These are phyloP conservation scores for Dioszegia hungarica DNA, from an alignment of 768 basidiomycete genomes.

Conservation along the genomic window DNA sequence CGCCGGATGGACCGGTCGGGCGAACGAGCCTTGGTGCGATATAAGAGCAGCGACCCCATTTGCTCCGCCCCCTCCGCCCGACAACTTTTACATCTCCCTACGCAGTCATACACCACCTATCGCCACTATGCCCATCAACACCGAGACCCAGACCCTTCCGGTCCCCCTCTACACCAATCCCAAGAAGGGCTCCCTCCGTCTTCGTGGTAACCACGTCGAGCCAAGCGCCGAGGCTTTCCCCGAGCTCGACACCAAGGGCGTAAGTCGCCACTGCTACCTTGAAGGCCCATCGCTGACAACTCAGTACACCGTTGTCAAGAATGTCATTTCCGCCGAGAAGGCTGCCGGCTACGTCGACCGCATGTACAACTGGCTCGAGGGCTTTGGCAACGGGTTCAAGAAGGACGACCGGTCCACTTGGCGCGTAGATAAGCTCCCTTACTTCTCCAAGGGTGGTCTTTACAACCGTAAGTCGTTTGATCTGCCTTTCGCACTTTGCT, in stretches of 20 bases:
- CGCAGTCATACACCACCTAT: not conserved
- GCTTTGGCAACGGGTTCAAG: slow-evolving; percentile 47
- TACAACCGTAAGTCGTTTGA: slow-evolving; percentile 3
- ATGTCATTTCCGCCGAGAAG: slow-evolving; percentile 28
- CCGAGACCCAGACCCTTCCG: slow-evolving; percentile 2
- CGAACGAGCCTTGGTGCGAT: no score
- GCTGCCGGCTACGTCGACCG: slow-evolving; percentile 35
- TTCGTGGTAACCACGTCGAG: slow-evolving; percentile 10
- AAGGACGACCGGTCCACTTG: slow-evolving; percentile 45
- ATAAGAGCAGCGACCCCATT: not conserved
- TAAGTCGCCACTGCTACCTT: slow-evolving; percentile 13
- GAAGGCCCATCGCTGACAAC: not conserved
- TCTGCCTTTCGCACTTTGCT: not conserved
- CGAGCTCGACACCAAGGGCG: slow-evolving; percentile 31
- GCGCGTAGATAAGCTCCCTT: slow-evolving; percentile 40
- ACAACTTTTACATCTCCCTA: not conserved
- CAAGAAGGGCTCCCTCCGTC: slow-evolving; percentile 3
- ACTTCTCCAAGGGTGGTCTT: slow-evolving; percentile 18
- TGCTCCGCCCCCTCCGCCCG: not conserved
- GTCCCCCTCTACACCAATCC: slow-evolving; percentile 1
- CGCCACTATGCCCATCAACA: slow-evolving; percentile 5
- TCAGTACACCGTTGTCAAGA: slow-evolving; percentile 32
- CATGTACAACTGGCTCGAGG: slow-evolving; percentile 45
- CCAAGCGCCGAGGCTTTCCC: slow-evolving; percentile 13
- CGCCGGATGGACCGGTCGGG: no score